Evolutionary conservation across 345 rosid species (phyloP), one percentile per base, ranked within the genome.

Genomic region (Ricinus communis): DNA sequence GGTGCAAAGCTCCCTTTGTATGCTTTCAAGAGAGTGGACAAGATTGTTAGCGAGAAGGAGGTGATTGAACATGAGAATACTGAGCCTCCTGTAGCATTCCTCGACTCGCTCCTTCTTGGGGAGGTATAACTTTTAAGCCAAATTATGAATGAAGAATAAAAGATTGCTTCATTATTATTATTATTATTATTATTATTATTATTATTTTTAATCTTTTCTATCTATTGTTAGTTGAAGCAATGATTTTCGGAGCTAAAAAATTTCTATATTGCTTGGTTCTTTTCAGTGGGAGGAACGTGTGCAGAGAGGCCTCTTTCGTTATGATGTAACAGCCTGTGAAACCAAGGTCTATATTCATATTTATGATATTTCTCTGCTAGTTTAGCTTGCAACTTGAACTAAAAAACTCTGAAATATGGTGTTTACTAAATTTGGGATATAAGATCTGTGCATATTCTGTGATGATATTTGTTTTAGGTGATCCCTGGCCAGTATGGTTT

Each of bases 251-350:
- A n/a, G n/a, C n/a, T n/a, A n/a, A n/a, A n/a, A 12, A 41, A 40
- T 24, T 22, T 24, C 10, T 30, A 58, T 16, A 7, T 45, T 47
- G 9, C 18, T 71, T 66, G 40, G 61, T 16, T 15, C 58, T 76
- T n/a, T 81, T 57, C 62, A 95, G 99, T 95, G 99, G 99, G 99
- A 95, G 78, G 97, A 92, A 22, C 90, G 99, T 22, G 58, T 87
- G 76, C 93, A 86, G 77, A 87, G 86, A 79, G 97, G 99, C 3
- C 92, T 92, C 33, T 95, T 95, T 82, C 99, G 93, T 58, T 95
- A 95, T 19, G 99, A 92, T 79, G 97, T 95, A 53, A 90, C 97
- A 16, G 87, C 97, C 65, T 90, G 97, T n/a, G 90, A 92, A 81
- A 90, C 97, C 78, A 95, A 92, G 97, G 99, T 88, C 31, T 54